A percentile compares a stretch with the other conserved stretches of the same genome.
phyloP scores from a whole-genome alignment of 345 rosid genomes.

The Punica granatum region DNA sequence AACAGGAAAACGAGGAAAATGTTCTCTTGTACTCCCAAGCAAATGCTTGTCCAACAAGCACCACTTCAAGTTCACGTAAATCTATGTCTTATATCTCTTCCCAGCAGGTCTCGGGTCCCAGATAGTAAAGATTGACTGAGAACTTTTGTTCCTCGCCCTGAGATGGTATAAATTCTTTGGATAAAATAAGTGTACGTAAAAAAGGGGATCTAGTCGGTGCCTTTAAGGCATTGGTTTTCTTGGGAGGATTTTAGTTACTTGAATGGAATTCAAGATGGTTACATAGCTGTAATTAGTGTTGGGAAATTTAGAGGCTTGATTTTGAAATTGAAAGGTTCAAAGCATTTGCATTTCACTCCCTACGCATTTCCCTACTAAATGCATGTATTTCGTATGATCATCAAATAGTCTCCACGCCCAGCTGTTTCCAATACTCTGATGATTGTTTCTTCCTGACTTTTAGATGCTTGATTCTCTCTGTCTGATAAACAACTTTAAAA shows the following conservation, averaged over 20 bases:
- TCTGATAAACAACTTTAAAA: too few species aligned
- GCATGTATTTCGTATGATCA: background rate
- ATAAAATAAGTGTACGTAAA: constrained; percentile 1
- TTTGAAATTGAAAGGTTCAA: background rate
- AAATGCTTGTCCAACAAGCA: constrained; percentile 28
- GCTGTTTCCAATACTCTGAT: too few species aligned
- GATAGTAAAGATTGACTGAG: constrained; percentile 25
- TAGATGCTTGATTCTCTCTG: too few species aligned
- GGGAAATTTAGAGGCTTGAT: constrained; percentile 19
- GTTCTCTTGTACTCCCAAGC: constrained; percentile 22
- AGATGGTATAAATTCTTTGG: constrained; percentile 6
- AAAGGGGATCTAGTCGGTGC: background rate
- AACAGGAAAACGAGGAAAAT: constrained; percentile 24
- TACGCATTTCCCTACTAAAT: background rate
- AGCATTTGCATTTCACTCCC: background rate
- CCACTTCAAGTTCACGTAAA: constrained; percentile 23
- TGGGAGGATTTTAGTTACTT: background rate
- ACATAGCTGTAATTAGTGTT: constrained; percentile 21
- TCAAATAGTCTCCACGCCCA: background rate
- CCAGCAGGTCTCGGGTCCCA: constrained; percentile 83
- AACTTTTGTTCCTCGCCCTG: background rate
- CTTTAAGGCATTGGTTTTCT: background rate
- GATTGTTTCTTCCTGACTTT: too few species aligned
- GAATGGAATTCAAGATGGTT: constrained; percentile 16
- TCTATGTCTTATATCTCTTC: constrained; percentile 60